Base-by-base conservation (phyloP, 1,284 basidiomycete genomes). In the Coniferiporia weirii region DNA sequence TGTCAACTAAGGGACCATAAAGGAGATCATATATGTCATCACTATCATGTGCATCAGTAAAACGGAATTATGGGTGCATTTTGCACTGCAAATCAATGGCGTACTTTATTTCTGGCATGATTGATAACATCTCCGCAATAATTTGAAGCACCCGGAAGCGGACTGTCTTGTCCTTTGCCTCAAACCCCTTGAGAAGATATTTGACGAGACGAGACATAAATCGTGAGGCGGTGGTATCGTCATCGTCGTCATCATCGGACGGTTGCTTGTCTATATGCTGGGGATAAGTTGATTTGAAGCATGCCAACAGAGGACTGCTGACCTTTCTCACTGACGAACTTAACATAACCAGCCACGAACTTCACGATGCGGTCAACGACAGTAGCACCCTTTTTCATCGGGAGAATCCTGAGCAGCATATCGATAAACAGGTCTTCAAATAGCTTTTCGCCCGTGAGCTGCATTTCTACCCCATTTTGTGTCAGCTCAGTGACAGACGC, bases 111-210 rank as follows among this genome's bases (percentile, higher is more conserved):
- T 93, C 89, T 10, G 89, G 89, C 1, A 95, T 75, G 61, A 86
- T 83, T 3, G 84, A 79, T 52, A 95, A 87, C 75, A 93, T 85
- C 64, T 91, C 86, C 0, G 88, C 85, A n/a, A 92, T 81, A 40
- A 91, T 73, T 60, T 91, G 87, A 0, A 92, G 81, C 61, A 86
- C 88, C 17, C 95, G 83, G 67, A 88, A 93, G 10, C 95, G 82
- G 22, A 92, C 87, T 56, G 83, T 81, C 76, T 96, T 98, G 77
- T 95, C 90, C 72, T 96, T 98, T 2, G 95, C 91, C 10, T 80
- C 72, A 71, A 95, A 95, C 0, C 95, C 95, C 61, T 84, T 82
- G 55, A 95, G 75, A 22, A 97, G 79, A 74, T 91, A 92, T 52
- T 82, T 82, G 57, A 97, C 75, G 3, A 97, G 74, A 50, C 85